Conservation (phyloP, 306 rosid genomes). For the Begonia masoniana region DNA sequence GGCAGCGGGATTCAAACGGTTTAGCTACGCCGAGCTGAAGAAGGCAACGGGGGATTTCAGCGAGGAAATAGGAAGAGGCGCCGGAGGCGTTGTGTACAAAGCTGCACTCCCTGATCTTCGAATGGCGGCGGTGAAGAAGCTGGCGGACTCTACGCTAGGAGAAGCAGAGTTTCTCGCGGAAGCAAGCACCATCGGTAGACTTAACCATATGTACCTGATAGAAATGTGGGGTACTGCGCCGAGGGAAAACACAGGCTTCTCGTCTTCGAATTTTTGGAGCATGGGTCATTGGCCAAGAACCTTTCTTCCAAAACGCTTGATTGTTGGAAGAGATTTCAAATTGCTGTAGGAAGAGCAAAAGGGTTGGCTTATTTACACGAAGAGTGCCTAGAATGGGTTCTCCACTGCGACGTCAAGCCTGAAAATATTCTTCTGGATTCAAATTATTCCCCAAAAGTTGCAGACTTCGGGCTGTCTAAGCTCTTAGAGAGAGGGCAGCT, state of each 20-base stretch:
- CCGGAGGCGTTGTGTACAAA: slow-evolving; percentile 37
- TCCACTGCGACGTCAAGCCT: slow-evolving; percentile 71
- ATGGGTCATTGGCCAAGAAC: slow-evolving; percentile 33
- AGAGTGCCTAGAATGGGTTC: slow-evolving; percentile 59
- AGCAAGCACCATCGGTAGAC: slow-evolving; percentile 41
- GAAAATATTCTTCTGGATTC: slow-evolving; percentile 46
- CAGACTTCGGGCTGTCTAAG: slow-evolving; percentile 53
- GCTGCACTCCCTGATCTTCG: slow-evolving; percentile 26
- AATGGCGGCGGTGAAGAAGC: slow-evolving; percentile 28
- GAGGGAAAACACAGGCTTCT: slow-evolving; percentile 44
- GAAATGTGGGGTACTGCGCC: slow-evolving; percentile 43
- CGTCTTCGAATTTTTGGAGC: slow-evolving; percentile 41
- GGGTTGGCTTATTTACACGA: slow-evolving; percentile 57
- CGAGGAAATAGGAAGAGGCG: slow-evolving; percentile 50
- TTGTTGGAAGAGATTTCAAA: slow-evolving; percentile 30
- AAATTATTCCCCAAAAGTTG: slow-evolving; percentile 39
- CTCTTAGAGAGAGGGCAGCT: slow-evolving; percentile 25
- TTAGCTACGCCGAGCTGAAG: slow-evolving; percentile 36
- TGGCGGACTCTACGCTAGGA: slow-evolving; percentile 26
- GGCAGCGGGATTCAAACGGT: slow-evolving; percentile 27
- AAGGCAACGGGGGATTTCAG: slow-evolving; percentile 29
- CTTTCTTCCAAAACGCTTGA: slow-evolving; percentile 19
- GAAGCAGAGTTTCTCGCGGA: slow-evolving; percentile 52
- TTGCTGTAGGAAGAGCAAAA: slow-evolving; percentile 42
- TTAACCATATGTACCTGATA: slow-evolving; percentile 51